A percentile compares a stretch with the other conserved stretches of the same genome.
Evolutionary conservation across 176 grass and related monocot species (phyloP).

Genomic region (Carex pumila): DNA sequence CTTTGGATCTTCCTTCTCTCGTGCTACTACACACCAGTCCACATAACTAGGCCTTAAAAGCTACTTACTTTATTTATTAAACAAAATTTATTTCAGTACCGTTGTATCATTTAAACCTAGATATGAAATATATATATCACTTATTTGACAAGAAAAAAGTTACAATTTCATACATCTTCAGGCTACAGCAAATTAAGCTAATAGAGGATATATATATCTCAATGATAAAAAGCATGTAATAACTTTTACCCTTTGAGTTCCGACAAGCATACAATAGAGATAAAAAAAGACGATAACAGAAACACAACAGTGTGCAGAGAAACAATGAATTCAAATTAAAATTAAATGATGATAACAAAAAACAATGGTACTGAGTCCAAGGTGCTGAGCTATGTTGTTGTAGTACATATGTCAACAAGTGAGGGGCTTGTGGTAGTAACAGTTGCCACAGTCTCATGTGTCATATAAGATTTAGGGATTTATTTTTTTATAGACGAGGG

Average conservation of each 20-base stretch:
- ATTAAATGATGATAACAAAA: background rate
- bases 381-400: background rate
- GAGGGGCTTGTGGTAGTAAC: background rate
- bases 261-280: background rate
- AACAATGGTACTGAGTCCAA: background rate
- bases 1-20: slow-evolving; percentile 12
- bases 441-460: background rate
- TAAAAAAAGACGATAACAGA: background rate
- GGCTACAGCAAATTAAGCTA: background rate
- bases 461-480: background rate
- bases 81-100: background rate
- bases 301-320: background rate
- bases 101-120: background rate
- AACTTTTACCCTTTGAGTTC: background rate
- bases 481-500: background rate
- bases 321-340: background rate
- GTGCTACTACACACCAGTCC: background rate
- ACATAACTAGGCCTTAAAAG: background rate
- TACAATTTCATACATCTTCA: background rate
- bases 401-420: slow-evolving; percentile 2
- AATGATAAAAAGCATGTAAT: background rate
- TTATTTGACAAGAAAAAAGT: background rate
- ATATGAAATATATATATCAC: background rate
- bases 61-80: background rate
- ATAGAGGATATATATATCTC: background rate